Evolutionary conservation across 2,329 filamentous ascomycete genomes (phyloP).

Genomic region (Cordyceps fumosorosea): DNA sequence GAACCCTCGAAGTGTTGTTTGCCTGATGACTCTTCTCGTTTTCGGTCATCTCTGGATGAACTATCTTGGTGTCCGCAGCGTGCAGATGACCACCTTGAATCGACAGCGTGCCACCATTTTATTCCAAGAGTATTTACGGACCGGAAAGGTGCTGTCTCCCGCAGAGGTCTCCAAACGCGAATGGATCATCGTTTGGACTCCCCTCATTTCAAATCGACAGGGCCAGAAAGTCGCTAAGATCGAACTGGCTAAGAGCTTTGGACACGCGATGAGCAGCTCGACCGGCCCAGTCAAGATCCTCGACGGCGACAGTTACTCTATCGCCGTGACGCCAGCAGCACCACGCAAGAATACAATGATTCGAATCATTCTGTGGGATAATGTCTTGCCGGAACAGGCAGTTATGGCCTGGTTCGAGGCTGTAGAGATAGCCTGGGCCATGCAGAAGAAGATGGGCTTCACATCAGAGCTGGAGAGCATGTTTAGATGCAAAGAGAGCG

Average conservation of each 20-base stretch:
- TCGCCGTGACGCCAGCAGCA: conserved; percentile 8
- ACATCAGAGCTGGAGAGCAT: not conserved
- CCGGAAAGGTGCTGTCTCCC: conserved; percentile 52
- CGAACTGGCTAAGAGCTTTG: conserved; percentile 37
- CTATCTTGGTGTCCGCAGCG: conserved; percentile 75
- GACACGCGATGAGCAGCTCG: conserved; percentile 28
- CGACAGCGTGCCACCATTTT: conserved; percentile 78
- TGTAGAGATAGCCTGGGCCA: conserved; percentile 30
- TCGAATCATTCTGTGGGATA: conserved; percentile 30
- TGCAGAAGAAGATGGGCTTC: conserved; percentile 17
- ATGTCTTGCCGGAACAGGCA: conserved; percentile 23
- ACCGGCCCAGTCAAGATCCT: conserved; percentile 24
- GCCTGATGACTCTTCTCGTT: conserved; percentile 63
- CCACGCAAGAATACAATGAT: conserved; percentile 20
- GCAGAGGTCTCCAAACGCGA: conserved; percentile 58
- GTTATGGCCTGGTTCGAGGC: conserved; percentile 32
- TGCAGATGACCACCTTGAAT: conserved; percentile 79
- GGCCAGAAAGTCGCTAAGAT: conserved; percentile 27
- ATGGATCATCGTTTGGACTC: conserved; percentile 49
- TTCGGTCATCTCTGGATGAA: conserved; percentile 76
- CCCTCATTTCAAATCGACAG: conserved; percentile 23
- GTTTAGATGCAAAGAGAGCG: not conserved
- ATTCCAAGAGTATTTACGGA: conserved; percentile 51
- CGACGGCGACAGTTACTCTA: conserved; percentile 13
- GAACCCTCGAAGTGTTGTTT: conserved; percentile 65